A percentile compares a stretch with the other conserved stretches of the same genome.
Evolutionary conservation across 2,329 filamentous ascomycete genomes (phyloP).

Genomic region (Ophiostoma triangulosporum): DNA sequence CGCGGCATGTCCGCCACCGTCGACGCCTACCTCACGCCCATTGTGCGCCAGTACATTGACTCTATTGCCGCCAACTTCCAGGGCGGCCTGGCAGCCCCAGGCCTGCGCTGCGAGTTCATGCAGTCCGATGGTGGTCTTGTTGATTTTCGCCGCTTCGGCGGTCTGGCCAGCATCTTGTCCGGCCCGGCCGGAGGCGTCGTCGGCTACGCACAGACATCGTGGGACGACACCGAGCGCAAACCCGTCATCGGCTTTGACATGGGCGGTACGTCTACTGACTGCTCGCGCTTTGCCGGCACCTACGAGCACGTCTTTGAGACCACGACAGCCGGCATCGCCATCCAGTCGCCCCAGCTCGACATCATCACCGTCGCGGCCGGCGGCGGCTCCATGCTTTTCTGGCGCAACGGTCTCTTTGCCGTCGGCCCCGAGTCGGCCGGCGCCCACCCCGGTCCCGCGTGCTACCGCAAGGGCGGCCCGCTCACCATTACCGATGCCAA

Average conservation of each 20-base stretch:
- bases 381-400: conserved; percentile 52
- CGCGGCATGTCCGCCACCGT: conserved; percentile 57
- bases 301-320: conserved; percentile 59
- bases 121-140: conserved; percentile 42
- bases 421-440: conserved; percentile 71
- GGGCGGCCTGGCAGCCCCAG: conserved; percentile 39
- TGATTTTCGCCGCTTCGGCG: conserved; percentile 13
- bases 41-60: conserved; percentile 56
- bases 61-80: conserved; percentile 53
- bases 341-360: conserved; percentile 80
- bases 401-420: conserved; percentile 74
- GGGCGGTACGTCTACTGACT: conserved; percentile 28
- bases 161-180: conserved; percentile 46
- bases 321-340: conserved; percentile 64
- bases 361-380: conserved; percentile 84
- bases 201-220: conserved; percentile 60
- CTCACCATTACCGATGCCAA: conserved; percentile 47
- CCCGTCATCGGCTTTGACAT: conserved; percentile 59
- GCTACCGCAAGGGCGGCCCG: conserved; percentile 45
- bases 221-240: conserved; percentile 50
- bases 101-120: conserved; percentile 58
- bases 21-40: conserved; percentile 62
- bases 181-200: conserved; percentile 60
- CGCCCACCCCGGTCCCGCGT: conserved; percentile 53
- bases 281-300: conserved; percentile 27